A percentile compares a stretch with the other conserved stretches of the same genome.
These are phyloP conservation scores for Ramaria sp. DNA, from an alignment of 768 basidiomycete species.

Conservation along the genomic window DNA sequence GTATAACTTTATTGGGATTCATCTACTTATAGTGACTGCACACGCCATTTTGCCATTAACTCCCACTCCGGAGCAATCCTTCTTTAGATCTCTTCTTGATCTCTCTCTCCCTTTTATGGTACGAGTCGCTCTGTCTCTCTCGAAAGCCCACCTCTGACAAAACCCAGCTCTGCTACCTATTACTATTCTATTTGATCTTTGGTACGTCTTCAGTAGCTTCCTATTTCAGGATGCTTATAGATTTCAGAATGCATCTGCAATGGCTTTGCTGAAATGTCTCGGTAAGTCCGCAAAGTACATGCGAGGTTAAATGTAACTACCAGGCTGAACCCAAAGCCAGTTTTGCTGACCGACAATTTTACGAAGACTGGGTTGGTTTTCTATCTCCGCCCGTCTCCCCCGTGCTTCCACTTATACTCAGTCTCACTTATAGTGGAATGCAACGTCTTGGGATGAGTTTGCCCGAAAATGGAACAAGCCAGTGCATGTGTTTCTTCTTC, in stretches of 20 bases:
- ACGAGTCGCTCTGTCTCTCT: neutral
- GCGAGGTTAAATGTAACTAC: neutral
- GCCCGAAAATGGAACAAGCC: conserved; percentile 99
- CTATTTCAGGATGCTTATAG: neutral
- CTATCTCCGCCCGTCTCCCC: too few relatives aligned
- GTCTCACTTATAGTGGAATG: conserved; percentile 65
- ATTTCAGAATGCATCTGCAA: conserved; percentile 87
- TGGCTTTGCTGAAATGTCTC: conserved; percentile 86
- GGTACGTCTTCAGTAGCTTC: conserved; percentile 31
- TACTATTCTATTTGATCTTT: conserved; percentile 81
- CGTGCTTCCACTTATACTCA: neutral
- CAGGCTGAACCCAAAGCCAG: conserved; percentile 26
- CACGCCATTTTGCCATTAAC: conserved; percentile 84
- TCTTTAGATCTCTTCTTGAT: conserved; percentile 69
- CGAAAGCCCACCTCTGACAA: neutral
- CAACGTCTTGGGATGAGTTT: conserved; percentile 94
- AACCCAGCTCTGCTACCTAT: conserved; percentile 55
- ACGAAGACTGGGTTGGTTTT: conserved; percentile 79
- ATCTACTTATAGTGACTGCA: conserved; percentile 51
- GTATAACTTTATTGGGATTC: neutral
- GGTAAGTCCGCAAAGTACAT: conserved; percentile 33
- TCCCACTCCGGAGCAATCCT: conserved; percentile 53
- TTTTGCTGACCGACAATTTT: conserved; percentile 96
- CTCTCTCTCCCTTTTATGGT: conserved; percentile 86
- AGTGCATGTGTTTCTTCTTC: conserved; percentile 84